A percentile compares a stretch with the other conserved stretches of the same genome.
phyloP scores from a whole-genome alignment of 768 basidiomycete genomes.

The Rhodosporidiobolus odoratus region DNA sequence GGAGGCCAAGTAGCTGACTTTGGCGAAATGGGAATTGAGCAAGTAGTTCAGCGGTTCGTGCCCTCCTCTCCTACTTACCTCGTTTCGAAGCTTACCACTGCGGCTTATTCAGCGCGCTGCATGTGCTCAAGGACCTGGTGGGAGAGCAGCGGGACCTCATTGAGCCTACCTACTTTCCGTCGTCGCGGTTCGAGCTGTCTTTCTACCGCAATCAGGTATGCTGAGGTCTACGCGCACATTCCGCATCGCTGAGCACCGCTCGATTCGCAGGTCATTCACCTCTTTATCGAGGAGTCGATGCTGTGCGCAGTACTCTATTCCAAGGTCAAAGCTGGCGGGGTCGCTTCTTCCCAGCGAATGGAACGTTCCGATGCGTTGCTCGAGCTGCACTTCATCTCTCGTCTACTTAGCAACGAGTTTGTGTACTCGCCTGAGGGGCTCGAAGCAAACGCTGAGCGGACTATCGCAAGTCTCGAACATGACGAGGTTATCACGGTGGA shows the following conservation, averaged over 20 bases:
- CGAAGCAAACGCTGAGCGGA: slow-evolving; percentile 36
- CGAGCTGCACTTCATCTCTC: slow-evolving; percentile 38
- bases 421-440: slow-evolving; percentile 39
- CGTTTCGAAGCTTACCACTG: too few relatives aligned
- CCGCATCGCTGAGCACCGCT: too few relatives aligned
- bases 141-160: slow-evolving; percentile 37
- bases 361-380: slow-evolving; percentile 8
- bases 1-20: slow-evolving; percentile 40
- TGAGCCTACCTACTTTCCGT: slow-evolving; percentile 39
- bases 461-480: slow-evolving; percentile 24
- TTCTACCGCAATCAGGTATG: slow-evolving; percentile 39
- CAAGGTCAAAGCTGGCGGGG: slow-evolving; percentile 35
- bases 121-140: slow-evolving; percentile 38
- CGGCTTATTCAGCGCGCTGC: slow-evolving; percentile 22
- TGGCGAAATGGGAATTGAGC: slow-evolving; percentile 30
- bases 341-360: slow-evolving; percentile 28
- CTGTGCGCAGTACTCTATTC: slow-evolving; percentile 34
- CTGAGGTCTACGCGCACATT: too few relatives aligned
- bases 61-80: not conserved
- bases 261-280: slow-evolving; percentile 39
- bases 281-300: slow-evolving; percentile 39
- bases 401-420: slow-evolving; percentile 41
- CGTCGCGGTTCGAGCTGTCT: slow-evolving; percentile 38
- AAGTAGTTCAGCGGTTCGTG: slow-evolving; percentile 38
- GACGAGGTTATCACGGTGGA: slow-evolving; percentile 38